Evolutionary conservation across 768 basidiomycete species (phyloP), one percentile per base, ranked within the genome.

Genomic region (Mycena floridula): DNA sequence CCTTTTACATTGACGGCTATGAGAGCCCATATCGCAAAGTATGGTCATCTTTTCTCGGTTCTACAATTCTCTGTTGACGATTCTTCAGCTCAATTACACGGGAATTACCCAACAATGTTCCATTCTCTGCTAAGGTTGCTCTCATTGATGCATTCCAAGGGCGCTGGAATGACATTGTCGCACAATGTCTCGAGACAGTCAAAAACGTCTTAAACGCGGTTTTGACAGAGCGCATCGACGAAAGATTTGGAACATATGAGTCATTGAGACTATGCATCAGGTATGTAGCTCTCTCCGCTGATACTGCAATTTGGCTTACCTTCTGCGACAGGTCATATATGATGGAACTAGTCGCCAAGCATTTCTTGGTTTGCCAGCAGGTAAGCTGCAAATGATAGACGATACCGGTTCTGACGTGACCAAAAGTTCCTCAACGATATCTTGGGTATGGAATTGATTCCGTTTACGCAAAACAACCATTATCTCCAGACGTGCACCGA

Each of bases 401-500:
- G n/a, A n/a, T n/a, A n/a, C n/a, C n/a, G n/a, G n/a, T n/a, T n/a
- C n/a, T n/a, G n/a, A n/a, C n/a, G n/a, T n/a, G n/a, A n/a, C n/a
- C n/a, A n/a, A n/a, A n/a, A n/a, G n/a, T n/a, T n/a, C n/a, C n/a
- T n/a, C n/a, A n/a, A n/a, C n/a, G n/a, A n/a, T n/a, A n/a, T n/a
- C n/a, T 48, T 74, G 5, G 47, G 48, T 11, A 46, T 64, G 2
- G 77, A 77, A 55, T 26, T 28, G 3, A 42, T 46, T 1, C 73
- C 70, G 2, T 73, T 58, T 54, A 74, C 73, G 6, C 69, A 67
- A 50, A 75, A 73, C 45, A 50, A 45, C 4, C 69, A 69, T 47
- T 73, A 72, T 45, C 58, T 68, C 7, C 38, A 54, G 7, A 49
- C 56, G 1, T 52, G 49, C 5, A 60, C 56, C 15, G 65, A 68